Base-by-base conservation (phyloP, 306 rosid genomes). In the Erythrophleum fordii region DNA sequence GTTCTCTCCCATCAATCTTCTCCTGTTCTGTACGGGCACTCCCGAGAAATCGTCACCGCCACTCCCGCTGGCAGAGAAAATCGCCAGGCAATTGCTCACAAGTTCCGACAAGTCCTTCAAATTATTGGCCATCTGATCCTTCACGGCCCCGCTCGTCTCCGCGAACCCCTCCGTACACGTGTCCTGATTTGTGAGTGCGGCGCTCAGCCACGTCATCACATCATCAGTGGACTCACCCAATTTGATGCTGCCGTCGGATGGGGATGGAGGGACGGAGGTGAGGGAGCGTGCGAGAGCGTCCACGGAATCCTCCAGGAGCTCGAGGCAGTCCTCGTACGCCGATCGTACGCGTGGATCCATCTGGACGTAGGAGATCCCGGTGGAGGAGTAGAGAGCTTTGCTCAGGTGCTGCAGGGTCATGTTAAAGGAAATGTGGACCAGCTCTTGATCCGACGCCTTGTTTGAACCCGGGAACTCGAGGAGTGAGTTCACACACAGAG, bases 131-230 rank as follows among this genome's bases (percentile, higher is more conserved):
- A 95, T 83, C 62, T 87, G 83, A 7, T 85, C 77, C 82, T 89
- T 91, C 16, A 91, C 83, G 11, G 42, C 9, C 20, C 95, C 94
- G 69, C 72, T 74, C 6, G 76, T 48, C 18, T 82, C 94, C 0
- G 60, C 77, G 5, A 95, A 73, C 0, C 99, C 97, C 65, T 89
- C 97, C 3, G 73, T n/a, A 66, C 99, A 95, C 18, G 99, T 95
- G 92, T 95, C 99, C 16, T 95, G 97, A 44, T 90, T 92, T 0
- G 99, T 95, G 18, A 95, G 79, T 0, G 99, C 93, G 0, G 97
- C 87, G 42, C 97, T 92, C 5, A 95, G 92, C 99, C 99, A 95
- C 20, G 99, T 95, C 85, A 86, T 39, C 77, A 95, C 90, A 71
- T 95, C 97, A 0, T 85, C 89, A 0, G 52, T 52, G 13, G 91